A percentile compares a stretch with the other conserved stretches of the same genome.
phyloP scores from a whole-genome alignment of 345 rosid genomes.

The Salix udensis region DNA sequence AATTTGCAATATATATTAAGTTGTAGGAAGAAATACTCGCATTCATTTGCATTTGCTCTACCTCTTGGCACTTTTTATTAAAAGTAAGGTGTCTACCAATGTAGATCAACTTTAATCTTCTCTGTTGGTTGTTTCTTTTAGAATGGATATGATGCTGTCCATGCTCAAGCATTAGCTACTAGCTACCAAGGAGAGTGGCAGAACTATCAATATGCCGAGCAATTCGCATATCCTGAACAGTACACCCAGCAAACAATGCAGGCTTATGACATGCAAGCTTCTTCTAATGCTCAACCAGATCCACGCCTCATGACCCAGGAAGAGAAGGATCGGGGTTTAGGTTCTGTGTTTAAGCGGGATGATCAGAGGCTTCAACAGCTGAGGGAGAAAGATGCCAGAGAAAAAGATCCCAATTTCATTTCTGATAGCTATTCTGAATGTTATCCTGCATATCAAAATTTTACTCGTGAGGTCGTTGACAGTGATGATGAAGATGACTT shows the following conservation, averaged over 20 bases:
- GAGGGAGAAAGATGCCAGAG: slow-evolving; percentile 86
- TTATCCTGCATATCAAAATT: slow-evolving; percentile 98
- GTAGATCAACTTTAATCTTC: not conserved
- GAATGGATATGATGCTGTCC: slow-evolving; percentile 77
- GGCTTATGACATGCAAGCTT: slow-evolving; percentile 56
- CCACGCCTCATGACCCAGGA: slow-evolving; percentile 94
- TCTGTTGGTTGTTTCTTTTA: slow-evolving; percentile 24
- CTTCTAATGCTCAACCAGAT: slow-evolving; percentile 45
- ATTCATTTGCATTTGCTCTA: not conserved
- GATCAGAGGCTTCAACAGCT: slow-evolving; percentile 92
- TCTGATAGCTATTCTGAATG: slow-evolving; percentile 98
- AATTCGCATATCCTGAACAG: slow-evolving; percentile 74
- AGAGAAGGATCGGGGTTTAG: slow-evolving; percentile 96
- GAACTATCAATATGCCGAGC: slow-evolving; percentile 85
- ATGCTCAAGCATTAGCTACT: slow-evolving; percentile 61
- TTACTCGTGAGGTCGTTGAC: slow-evolving; percentile 83
- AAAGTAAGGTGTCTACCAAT: not conserved
- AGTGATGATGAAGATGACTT: slow-evolving; percentile 95
- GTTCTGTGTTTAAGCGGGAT: slow-evolving; percentile 97
- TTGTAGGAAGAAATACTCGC: not conserved
- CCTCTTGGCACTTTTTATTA: not conserved
- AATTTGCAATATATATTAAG: not conserved
- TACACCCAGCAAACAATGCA: slow-evolving; percentile 52
- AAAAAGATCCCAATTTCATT: slow-evolving; percentile 87
- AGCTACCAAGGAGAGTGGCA: slow-evolving; percentile 90